Percentiles rank a stretch among this genome's conserved stretches.
phyloP scores from a whole-genome alignment of 805 yeast species.

The Lipomyces oligophaga region DNA sequence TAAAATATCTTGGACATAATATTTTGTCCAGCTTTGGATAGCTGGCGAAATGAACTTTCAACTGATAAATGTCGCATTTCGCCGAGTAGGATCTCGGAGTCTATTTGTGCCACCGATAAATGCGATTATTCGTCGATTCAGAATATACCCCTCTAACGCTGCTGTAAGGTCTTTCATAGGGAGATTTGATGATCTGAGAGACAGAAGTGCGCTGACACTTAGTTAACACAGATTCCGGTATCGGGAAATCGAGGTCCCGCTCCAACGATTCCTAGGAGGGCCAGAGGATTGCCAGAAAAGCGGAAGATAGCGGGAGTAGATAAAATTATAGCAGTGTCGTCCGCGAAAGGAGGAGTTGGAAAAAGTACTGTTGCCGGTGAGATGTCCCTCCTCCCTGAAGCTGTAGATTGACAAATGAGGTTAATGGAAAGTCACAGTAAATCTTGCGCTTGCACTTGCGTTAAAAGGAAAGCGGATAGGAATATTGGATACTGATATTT shows the following conservation, averaged over 20 bases:
- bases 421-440: conserved; percentile 39
- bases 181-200: too few species aligned
- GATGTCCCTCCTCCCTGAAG: conserved; percentile 4
- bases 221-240: too few species aligned
- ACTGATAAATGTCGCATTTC: too few species aligned
- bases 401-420: background rate
- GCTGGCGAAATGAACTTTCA: too few species aligned
- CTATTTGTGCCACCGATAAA: too few species aligned
- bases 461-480: conserved; percentile 57
- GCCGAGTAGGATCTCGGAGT: too few species aligned
- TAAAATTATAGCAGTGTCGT: conserved; percentile 61
- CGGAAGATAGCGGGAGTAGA: conserved; percentile 57
- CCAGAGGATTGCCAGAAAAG: conserved; percentile 54
- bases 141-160: too few species aligned
- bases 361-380: conserved; percentile 61
- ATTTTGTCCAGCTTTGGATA: too few species aligned
- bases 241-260: conserved; percentile 18
- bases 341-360: conserved; percentile 82
- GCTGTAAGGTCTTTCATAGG: too few species aligned
- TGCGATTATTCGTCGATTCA: too few species aligned
- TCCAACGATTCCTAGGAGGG: conserved; percentile 42
- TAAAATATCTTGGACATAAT: too few species aligned
- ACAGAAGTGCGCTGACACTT: too few species aligned
- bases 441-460: conserved; percentile 61
- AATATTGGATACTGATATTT: conserved; percentile 71